Percentiles rank a stretch among this genome's conserved stretches.
Conservation (phyloP, 345 rosid species). For the Eucalyptus cladocalyx region DNA sequence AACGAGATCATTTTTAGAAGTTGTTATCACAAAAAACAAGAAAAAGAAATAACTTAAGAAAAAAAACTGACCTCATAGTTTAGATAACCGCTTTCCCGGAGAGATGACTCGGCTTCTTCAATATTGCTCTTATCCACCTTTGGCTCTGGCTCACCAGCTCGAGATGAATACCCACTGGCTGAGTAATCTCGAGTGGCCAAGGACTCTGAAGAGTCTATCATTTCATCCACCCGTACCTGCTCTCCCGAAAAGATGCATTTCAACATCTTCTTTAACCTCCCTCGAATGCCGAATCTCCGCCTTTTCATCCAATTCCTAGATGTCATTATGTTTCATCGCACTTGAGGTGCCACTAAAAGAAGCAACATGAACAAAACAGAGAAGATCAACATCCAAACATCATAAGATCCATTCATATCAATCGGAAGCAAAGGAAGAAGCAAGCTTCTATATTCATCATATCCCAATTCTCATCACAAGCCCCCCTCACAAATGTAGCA, state of each 20-base stretch:
- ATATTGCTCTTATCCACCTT: constrained; percentile 63
- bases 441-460: background rate
- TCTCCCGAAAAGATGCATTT: constrained; percentile 60
- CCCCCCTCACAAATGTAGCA: background rate
- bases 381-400: background rate
- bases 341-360: constrained; percentile 11
- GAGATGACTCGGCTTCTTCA: constrained; percentile 75
- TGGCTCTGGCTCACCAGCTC: constrained; percentile 42
- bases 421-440: background rate
- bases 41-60: background rate
- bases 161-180: constrained; percentile 60
- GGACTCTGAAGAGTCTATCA: constrained; percentile 53
- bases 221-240: constrained; percentile 32
- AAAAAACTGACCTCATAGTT: constrained; percentile 53
- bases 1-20: background rate
- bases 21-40: background rate
- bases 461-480: background rate
- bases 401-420: background rate
- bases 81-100: constrained; percentile 71
- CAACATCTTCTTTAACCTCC: constrained; percentile 47
- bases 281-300: constrained; percentile 11
- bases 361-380: background rate
- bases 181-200: constrained; percentile 72
- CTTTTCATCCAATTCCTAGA: constrained; percentile 29
- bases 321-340: constrained; percentile 26